Conservation (phyloP, 495 filamentous ascomycete species). For the Penicillium tannophilum region DNA sequence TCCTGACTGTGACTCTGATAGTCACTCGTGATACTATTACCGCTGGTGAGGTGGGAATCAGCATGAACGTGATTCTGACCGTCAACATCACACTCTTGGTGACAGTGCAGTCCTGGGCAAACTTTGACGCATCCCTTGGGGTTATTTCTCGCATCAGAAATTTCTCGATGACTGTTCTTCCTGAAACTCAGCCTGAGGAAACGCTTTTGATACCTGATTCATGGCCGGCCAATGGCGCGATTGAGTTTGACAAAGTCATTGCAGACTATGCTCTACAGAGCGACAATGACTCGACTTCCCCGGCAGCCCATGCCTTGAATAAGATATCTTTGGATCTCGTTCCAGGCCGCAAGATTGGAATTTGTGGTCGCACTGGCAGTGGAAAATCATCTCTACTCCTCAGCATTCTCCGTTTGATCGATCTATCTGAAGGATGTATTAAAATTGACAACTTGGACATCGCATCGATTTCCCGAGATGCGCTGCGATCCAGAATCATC, state of each 20-base stretch:
- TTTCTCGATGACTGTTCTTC: constrained; percentile 21
- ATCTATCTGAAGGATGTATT: constrained; percentile 24
- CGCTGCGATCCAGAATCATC: constrained; percentile 33
- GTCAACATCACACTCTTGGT: constrained; percentile 31
- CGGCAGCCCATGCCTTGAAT: constrained; percentile 19
- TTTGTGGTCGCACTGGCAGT: constrained; percentile 33
- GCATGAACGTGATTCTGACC: constrained; percentile 57
- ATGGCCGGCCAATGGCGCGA: constrained; percentile 33
- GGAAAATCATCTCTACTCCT: constrained; percentile 44
- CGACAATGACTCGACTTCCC: neutral
- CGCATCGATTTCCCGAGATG: constrained; percentile 32
- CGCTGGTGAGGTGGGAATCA: constrained; percentile 51
- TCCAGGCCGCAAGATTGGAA: constrained; percentile 30
- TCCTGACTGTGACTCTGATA: constrained; percentile 55
- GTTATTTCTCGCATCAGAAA: constrained; percentile 46
- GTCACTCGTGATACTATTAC: neutral
- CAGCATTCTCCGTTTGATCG: constrained; percentile 29
- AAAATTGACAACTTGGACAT: constrained; percentile 38
- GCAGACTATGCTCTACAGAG: constrained; percentile 22
- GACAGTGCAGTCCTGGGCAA: constrained; percentile 42
- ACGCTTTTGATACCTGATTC: neutral
- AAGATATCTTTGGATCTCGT: constrained; percentile 25
- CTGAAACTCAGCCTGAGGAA: constrained; percentile 3
- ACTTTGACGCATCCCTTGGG: constrained; percentile 55
- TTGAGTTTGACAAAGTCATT: constrained; percentile 26